Conservation (phyloP, 768 basidiomycete genomes). For the Phlegmacium glaucopus region DNA sequence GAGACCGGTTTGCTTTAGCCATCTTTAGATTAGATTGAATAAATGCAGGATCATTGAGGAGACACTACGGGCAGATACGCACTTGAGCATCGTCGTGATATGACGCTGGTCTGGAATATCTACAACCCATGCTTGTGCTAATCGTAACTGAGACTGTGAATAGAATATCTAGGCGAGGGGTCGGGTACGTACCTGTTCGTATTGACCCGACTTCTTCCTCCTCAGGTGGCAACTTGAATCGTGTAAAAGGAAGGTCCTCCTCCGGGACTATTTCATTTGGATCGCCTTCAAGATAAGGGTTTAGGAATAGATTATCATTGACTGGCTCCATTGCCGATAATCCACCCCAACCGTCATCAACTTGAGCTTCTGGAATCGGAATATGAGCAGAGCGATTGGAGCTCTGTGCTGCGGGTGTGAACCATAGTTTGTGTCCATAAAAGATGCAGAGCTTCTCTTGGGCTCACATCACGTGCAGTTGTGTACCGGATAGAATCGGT, state of each 20-base stretch:
- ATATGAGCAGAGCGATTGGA: not conserved
- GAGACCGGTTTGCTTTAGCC: conserved; percentile 61
- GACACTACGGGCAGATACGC: conserved; percentile 10
- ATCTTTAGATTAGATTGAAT: conserved; percentile 38
- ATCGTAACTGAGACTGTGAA: not conserved
- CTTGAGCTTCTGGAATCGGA: conserved; percentile 5
- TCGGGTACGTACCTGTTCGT: conserved; percentile 43
- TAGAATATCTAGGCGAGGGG: not conserved
- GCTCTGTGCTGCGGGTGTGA: conserved; percentile 36
- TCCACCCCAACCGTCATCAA: conserved; percentile 47
- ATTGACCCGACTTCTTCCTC: conserved; percentile 58
- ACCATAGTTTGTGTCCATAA: conserved; percentile 70
- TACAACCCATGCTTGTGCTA: conserved; percentile 76
- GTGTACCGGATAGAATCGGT: conserved; percentile 63
- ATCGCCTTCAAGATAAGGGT: conserved; percentile 34
- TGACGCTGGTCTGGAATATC: conserved; percentile 62
- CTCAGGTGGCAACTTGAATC: conserved; percentile 58
- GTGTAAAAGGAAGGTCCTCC: conserved; percentile 61
- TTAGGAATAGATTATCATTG: conserved; percentile 14
- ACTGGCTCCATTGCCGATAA: conserved; percentile 21
- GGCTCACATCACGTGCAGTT: conserved; percentile 47
- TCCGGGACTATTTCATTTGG: conserved; percentile 49
- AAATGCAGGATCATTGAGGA: not conserved
- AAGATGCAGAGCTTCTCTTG: conserved; percentile 77
- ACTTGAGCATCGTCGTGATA: conserved; percentile 65